Percentiles rank a stretch among this genome's conserved stretches.
Evolutionary conservation across 116 monocot genomes (phyloP).

Genomic region (Dioscorea cayenensis): DNA sequence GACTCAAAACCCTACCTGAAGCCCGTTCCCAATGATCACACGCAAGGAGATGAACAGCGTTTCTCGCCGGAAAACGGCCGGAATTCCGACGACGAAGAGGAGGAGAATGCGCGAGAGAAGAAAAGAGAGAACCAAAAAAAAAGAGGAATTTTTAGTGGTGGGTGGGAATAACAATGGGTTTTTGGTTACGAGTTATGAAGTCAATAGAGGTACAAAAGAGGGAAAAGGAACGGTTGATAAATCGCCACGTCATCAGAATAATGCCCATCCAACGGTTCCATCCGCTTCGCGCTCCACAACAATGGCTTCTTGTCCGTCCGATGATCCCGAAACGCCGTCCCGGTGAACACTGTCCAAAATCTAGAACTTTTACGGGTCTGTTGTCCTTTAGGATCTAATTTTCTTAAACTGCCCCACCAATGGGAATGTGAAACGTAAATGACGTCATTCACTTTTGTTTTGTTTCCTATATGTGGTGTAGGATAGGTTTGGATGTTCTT

Average conservation of each 20-base stretch:
- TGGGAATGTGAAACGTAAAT: no score
- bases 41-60: neutral
- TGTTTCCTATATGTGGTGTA: no score
- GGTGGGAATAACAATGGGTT: slow-evolving; percentile 5
- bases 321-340: neutral
- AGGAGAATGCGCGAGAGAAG: neutral
- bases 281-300: slow-evolving; percentile 1
- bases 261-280: slow-evolving; percentile 1
- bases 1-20: neutral
- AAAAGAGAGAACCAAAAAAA: neutral
- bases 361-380: neutral
- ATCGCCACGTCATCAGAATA: neutral
- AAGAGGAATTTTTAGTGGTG: neutral
- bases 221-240: slow-evolving; percentile 5
- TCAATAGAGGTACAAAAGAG: neutral
- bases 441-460: no score
- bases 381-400: no score
- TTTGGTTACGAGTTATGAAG: neutral
- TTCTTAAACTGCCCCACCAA: no score
- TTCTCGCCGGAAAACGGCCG: neutral
- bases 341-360: neutral
- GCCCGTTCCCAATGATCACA: neutral
- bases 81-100: neutral
- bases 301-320: slow-evolving; percentile 12
- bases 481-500: no score